Conservation (phyloP, 2,329 filamentous ascomycete genomes). For the Diplocarpon rosae region DNA sequence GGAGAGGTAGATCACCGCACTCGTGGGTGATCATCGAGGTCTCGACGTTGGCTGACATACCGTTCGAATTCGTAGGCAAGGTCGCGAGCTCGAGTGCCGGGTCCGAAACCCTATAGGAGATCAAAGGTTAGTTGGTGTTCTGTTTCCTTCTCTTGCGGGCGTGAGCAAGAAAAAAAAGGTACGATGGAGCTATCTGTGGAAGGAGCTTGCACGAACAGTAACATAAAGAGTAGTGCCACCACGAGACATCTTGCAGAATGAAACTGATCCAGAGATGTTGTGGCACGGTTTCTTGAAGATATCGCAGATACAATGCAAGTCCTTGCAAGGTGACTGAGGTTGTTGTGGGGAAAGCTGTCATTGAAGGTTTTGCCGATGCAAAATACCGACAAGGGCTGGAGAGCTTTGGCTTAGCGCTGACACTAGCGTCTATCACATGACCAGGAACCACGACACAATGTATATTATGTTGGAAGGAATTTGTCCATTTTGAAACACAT, state of each 20-base stretch:
- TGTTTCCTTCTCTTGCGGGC: neutral
- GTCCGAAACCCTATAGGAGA: slow-evolving; percentile 65
- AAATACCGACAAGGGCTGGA: neutral
- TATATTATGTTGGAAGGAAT: too few species aligned
- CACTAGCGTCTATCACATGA: neutral
- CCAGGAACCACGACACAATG: neutral
- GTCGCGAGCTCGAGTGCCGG: slow-evolving; percentile 96
- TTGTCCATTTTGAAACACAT: too few species aligned
- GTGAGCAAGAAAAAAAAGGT: neutral
- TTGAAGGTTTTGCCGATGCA: neutral
- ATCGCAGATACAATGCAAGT: neutral
- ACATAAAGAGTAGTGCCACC: slow-evolving; percentile 93
- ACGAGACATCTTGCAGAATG: slow-evolving; percentile 62
- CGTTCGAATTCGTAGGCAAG: slow-evolving; percentile 99
- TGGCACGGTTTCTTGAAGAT: neutral
- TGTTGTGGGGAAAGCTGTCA: neutral
- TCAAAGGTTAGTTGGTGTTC: slow-evolving; percentile 8
- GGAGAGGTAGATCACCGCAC: slow-evolving; percentile 26
- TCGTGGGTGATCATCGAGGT: slow-evolving; percentile 32
- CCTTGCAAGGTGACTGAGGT: neutral
- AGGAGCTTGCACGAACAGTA: slow-evolving; percentile 37
- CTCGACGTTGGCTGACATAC: slow-evolving; percentile 64
- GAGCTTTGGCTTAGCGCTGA: neutral
- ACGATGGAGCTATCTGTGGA: slow-evolving; percentile 8
- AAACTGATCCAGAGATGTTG: neutral